Percentiles rank a stretch among this genome's conserved stretches.
phyloP scores from a whole-genome alignment of 768 basidiomycete genomes.

The Terana coerulea region DNA sequence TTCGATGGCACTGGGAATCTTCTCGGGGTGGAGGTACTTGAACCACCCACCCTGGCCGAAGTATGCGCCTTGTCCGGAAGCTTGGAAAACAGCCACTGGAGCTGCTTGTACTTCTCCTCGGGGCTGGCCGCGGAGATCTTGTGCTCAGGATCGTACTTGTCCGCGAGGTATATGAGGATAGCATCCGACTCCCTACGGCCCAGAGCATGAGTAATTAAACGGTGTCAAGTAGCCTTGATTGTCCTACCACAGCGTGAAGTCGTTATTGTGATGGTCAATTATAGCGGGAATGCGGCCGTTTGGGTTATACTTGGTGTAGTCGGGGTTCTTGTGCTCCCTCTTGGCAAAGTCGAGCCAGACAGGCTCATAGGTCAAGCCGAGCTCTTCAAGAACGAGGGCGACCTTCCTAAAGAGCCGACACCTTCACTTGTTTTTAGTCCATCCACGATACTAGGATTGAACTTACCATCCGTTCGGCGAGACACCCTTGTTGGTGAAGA shows the following conservation, averaged over 20 bases:
- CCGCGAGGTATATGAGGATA: constrained; percentile 34
- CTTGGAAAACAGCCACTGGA: constrained; percentile 37
- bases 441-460: neutral
- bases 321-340: constrained; percentile 23
- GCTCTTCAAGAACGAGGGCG: constrained; percentile 22
- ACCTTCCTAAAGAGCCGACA: constrained; percentile 16
- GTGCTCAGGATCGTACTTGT: constrained; percentile 32
- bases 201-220: neutral
- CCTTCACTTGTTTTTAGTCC: too few species aligned
- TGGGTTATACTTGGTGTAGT: constrained; percentile 25
- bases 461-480: constrained; percentile 22
- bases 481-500: constrained; percentile 18
- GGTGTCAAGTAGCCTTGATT: neutral
- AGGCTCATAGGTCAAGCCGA: constrained; percentile 25
- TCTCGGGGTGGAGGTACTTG: constrained; percentile 4
- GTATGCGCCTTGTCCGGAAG: constrained; percentile 11
- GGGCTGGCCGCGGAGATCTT: constrained; percentile 16
- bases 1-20: constrained; percentile 16
- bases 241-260: constrained; percentile 27
- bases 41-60: constrained; percentile 16
- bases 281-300: constrained; percentile 35
- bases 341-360: constrained; percentile 23
- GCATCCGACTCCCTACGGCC: constrained; percentile 26
- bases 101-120: constrained; percentile 2
- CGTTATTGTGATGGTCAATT: constrained; percentile 28